These are phyloP conservation scores for Rhynchosporium secalis DNA, from an alignment of 2,329 filamentous ascomycete species.

Conservation along the genomic window DNA sequence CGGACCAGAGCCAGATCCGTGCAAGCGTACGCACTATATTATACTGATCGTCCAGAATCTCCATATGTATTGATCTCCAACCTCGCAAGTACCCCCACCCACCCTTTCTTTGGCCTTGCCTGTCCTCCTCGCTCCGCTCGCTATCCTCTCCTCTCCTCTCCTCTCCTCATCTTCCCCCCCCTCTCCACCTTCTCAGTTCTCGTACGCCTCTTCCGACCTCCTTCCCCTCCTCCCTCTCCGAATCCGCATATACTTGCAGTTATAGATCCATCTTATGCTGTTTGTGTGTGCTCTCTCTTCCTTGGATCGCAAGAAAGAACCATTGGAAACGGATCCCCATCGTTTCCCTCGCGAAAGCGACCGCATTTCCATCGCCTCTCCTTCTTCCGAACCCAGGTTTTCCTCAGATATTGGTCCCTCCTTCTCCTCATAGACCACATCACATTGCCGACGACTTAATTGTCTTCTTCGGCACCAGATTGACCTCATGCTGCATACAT, in stretches of 20 bases:
- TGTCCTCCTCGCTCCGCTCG: constrained; percentile 5
- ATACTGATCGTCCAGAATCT: constrained; percentile 13
- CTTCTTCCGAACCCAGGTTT: not conserved
- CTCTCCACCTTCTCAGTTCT: constrained; percentile 4
- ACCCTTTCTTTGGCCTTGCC: not conserved
- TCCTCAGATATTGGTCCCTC: too few species aligned
- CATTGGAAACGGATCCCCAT: not conserved
- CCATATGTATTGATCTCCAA: constrained; percentile 15
- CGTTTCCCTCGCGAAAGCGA: not conserved
- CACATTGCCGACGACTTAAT: constrained; percentile 37
- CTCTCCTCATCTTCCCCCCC: too few species aligned
- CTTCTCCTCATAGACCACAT: not conserved
- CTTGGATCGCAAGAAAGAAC: not conserved
- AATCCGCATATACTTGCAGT: not conserved
- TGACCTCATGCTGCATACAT: constrained; percentile 22
- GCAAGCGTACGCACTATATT: constrained; percentile 6
- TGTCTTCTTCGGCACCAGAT: constrained; percentile 35
- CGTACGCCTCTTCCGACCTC: constrained; percentile 5
- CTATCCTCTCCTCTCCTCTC: not conserved
- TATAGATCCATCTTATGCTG: not conserved
- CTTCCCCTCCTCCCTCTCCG: constrained; percentile 5
- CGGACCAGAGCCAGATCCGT: constrained; percentile 10
- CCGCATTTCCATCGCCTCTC: constrained; percentile 13
- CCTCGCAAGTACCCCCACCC: constrained; percentile 5
- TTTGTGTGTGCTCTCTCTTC: not conserved